Evolutionary conservation across 129 eudicot species (phyloP).

Genomic region (Scalesia atractyloides): DNA sequence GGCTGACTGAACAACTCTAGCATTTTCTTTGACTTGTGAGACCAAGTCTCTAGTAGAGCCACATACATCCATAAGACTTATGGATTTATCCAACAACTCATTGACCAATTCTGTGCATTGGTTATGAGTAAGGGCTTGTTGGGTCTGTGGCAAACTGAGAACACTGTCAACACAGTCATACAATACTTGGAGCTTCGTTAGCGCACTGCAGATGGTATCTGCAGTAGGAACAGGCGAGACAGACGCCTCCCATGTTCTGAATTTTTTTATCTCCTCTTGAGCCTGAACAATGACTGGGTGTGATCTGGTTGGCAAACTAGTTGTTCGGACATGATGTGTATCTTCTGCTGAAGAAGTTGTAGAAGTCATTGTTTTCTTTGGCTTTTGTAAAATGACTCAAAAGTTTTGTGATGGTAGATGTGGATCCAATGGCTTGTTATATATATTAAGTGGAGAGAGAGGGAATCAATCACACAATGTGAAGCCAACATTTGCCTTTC

Average conservation of each 20-base stretch:
- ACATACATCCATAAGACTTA: constrained; percentile 48
- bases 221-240: constrained; percentile 39
- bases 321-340: constrained; percentile 39
- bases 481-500: constrained; percentile 42
- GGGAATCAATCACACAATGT: constrained; percentile 25
- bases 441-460: constrained; percentile 25
- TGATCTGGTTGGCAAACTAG: constrained; percentile 54
- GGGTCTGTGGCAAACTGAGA: constrained; percentile 47
- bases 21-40: constrained; percentile 40
- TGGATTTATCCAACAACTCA: constrained; percentile 48
- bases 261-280: constrained; percentile 45
- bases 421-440: constrained; percentile 16
- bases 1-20: constrained; percentile 41
- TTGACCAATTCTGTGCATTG: constrained; percentile 37
- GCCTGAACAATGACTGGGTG: constrained; percentile 44
- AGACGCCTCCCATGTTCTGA: constrained; percentile 44
- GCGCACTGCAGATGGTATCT: constrained; percentile 41
- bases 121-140: constrained; percentile 38
- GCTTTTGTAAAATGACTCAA: constrained; percentile 10
- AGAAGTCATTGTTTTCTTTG: constrained; percentile 27
- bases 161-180: constrained; percentile 51
- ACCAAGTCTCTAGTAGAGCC: constrained; percentile 42
- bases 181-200: constrained; percentile 44
- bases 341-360: constrained; percentile 29
- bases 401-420: constrained; percentile 19